phyloP scores from a whole-genome alignment of 176 grass and related monocot genomes.

The Poa pratensis region DNA sequence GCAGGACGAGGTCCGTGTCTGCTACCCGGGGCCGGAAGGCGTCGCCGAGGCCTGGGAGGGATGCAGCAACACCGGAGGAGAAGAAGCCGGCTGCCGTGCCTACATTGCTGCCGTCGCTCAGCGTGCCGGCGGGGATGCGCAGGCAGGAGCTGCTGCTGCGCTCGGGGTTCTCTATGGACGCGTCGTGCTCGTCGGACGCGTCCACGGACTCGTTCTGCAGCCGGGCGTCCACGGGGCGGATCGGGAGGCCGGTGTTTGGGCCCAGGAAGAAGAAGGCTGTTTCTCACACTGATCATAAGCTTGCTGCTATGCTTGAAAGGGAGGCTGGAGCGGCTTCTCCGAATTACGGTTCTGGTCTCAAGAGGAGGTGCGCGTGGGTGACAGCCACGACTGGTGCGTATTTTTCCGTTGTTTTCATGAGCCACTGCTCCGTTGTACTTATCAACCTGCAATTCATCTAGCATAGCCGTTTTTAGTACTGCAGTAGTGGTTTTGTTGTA shows the following conservation, averaged over 20 bases:
- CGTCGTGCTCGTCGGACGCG: constrained; percentile 90
- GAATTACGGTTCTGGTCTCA: constrained; percentile 50
- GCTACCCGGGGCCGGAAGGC: constrained; percentile 59
- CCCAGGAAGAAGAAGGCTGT: constrained; percentile 56
- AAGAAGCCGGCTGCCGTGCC: constrained; percentile 43
- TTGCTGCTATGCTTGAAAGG: constrained; percentile 57
- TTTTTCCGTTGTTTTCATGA: constrained; percentile 3
- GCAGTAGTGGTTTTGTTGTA: background rate
- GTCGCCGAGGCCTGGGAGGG: constrained; percentile 53
- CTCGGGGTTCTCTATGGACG: constrained; percentile 78
- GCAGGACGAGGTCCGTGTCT: constrained; percentile 56
- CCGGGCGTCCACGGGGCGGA: constrained; percentile 87
- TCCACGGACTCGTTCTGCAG: constrained; percentile 96
- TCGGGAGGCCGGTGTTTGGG: constrained; percentile 59
- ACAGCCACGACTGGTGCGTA: constrained; percentile 78
- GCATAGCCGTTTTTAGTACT: background rate
- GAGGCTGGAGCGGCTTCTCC: constrained; percentile 40
- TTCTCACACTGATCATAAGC: constrained; percentile 49
- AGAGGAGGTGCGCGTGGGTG: constrained; percentile 88
- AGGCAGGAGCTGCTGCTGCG: constrained; percentile 85
- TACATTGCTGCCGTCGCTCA: constrained; percentile 58
- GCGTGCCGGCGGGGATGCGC: constrained; percentile 51
- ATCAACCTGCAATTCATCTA: background rate
- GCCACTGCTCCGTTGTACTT: constrained; percentile 8
- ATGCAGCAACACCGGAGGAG: constrained; percentile 33